A percentile compares a stretch with the other conserved stretches of the same genome.
phyloP scores from a whole-genome alignment of 2,329 filamentous ascomycete species.

The Penicillium sp. region DNA sequence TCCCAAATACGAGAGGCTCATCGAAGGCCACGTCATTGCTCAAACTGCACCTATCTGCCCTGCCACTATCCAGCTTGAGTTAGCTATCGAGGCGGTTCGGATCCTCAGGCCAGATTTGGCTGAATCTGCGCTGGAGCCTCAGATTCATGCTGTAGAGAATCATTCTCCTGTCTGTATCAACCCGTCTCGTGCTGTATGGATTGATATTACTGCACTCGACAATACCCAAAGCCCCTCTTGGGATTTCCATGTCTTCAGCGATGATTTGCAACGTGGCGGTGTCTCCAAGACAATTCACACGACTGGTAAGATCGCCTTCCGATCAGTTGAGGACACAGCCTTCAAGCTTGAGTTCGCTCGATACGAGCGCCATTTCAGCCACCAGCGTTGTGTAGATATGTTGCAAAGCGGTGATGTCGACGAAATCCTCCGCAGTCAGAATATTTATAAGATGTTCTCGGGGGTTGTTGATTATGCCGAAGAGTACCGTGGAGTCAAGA shows the following conservation, averaged over 20 bases:
- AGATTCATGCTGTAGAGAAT: conserved; percentile 31
- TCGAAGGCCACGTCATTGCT: conserved; percentile 44
- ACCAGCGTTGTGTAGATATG: conserved; percentile 24
- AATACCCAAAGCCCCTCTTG: not conserved
- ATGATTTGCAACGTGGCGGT: not conserved
- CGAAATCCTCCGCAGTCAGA: conserved; percentile 6
- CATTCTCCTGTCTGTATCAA: conserved; percentile 11
- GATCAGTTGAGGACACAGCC: conserved; percentile 13
- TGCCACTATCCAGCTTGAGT: conserved; percentile 40
- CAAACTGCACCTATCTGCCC: conserved; percentile 44
- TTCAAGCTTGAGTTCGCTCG: conserved; percentile 27
- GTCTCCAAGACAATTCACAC: conserved; percentile 22
- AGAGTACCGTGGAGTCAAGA: not conserved
- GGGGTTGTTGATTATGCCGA: conserved; percentile 20
- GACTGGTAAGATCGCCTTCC: conserved; percentile 26
- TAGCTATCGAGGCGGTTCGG: conserved; percentile 32
- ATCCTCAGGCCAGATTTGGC: conserved; percentile 32
- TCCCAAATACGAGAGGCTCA: conserved; percentile 34
- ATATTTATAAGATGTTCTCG: conserved; percentile 22
- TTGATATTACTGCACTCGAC: not conserved
- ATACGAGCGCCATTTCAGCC: conserved; percentile 36
- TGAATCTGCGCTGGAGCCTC: conserved; percentile 21
- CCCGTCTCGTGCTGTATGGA: not conserved
- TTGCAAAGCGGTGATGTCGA: conserved; percentile 10
- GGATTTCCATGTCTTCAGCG: not conserved